Percentiles rank a stretch among this genome's conserved stretches.
Conservation (phyloP, 2,329 filamentous ascomycete species). For the Sporothrix globosa region DNA sequence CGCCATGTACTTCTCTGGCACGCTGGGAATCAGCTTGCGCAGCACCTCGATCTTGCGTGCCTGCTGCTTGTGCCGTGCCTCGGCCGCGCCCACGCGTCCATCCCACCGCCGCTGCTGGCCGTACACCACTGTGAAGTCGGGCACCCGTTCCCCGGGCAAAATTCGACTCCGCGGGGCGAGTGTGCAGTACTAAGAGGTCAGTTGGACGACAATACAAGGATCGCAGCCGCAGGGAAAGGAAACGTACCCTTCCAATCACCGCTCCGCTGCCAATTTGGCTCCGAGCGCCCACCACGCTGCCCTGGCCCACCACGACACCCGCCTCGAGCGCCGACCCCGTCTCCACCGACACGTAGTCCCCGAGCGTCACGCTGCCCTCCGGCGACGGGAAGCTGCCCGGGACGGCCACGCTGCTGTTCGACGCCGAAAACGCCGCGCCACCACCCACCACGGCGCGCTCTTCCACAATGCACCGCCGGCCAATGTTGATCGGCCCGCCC, state of each 20-base stretch:
- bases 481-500: slow-evolving; percentile 76
- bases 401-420: slow-evolving; percentile 33
- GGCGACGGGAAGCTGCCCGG: slow-evolving; percentile 26
- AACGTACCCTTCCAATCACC: slow-evolving; percentile 62
- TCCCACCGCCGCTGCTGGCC: slow-evolving; percentile 63
- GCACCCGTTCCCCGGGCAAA: slow-evolving; percentile 59
- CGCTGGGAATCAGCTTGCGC: slow-evolving; percentile 67
- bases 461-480: slow-evolving; percentile 78
- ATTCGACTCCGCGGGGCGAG: slow-evolving; percentile 67
- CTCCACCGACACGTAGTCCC: slow-evolving; percentile 65
- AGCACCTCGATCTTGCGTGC: slow-evolving; percentile 70
- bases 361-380: slow-evolving; percentile 58
- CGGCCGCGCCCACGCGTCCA: slow-evolving; percentile 59
- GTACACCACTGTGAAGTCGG: slow-evolving; percentile 71
- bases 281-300: slow-evolving; percentile 62
- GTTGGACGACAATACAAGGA: slow-evolving; percentile 35
- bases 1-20: slow-evolving; percentile 45
- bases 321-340: slow-evolving; percentile 63
- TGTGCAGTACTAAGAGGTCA: slow-evolving; percentile 62
- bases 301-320: slow-evolving; percentile 64
- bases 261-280: slow-evolving; percentile 63
- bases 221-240: slow-evolving; percentile 31
- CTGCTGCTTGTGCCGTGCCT: slow-evolving; percentile 65
- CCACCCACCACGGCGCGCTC: slow-evolving; percentile 66
- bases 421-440: slow-evolving; percentile 29